Conservation (phyloP, 495 filamentous ascomycete genomes). For the Gamarada debralockiae region DNA sequence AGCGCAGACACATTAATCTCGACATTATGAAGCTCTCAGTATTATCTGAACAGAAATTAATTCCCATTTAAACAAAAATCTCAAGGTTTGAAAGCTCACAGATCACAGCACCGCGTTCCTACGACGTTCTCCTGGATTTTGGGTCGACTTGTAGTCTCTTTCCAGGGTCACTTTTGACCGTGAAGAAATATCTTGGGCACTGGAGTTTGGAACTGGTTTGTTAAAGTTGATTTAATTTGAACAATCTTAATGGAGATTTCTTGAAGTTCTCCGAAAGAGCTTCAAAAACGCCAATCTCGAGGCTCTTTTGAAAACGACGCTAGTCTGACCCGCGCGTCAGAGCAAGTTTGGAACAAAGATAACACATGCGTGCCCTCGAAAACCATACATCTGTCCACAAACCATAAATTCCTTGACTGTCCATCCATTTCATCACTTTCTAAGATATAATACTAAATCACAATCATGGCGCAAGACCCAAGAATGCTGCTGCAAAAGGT, state of each 20-base stretch:
- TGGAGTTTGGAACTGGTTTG: too few relatives aligned
- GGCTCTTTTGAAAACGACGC: background rate
- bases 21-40: constrained; percentile 2
- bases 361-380: background rate
- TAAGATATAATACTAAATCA: background rate
- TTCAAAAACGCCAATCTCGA: too few relatives aligned
- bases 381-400: background rate
- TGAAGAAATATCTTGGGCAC: too few relatives aligned
- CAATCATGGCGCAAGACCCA: constrained; percentile 41
- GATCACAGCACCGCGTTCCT: too few relatives aligned
- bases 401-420: background rate
- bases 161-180: too few relatives aligned
- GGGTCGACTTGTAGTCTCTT: too few relatives aligned
- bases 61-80: too few relatives aligned
- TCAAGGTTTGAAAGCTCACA: background rate
- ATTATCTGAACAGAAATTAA: background rate
- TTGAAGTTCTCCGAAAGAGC: too few relatives aligned
- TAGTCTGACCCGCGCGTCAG: background rate
- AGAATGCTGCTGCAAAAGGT: constrained; percentile 57
- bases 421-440: background rate
- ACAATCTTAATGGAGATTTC: too few relatives aligned
- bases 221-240: too few relatives aligned
- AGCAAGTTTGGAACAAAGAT: background rate
- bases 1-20: constrained; percentile 8
- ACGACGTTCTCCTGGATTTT: too few relatives aligned